Base-by-base conservation (phyloP, 352 stramenopile species). In the Phytophthora palmivora region DNA sequence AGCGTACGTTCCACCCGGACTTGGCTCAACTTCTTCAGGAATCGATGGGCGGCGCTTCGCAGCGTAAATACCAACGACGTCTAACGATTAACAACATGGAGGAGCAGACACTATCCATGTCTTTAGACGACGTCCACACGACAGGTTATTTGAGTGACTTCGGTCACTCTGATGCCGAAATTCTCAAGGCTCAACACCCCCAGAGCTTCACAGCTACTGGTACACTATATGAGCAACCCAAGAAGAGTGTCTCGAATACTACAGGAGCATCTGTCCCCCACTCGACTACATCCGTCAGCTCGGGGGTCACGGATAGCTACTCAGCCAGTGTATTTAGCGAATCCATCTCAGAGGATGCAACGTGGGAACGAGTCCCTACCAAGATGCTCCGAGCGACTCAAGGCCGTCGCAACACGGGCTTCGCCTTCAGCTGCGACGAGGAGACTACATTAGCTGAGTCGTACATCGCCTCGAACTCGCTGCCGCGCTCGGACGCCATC, bases 351-450 rank as follows among this genome's bases (percentile, higher is more conserved):
- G 73, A 77, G 47, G 75, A 89, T 15, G 57, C 52, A 6, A 58
- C 58, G 16, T 87, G 74, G 74, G 72, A 88, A 22, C 67, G 67
- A n/a, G 63, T 72, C 4, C 65, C 76, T 10, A 44, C 54, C 26
- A 79, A 72, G 41, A 70, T 76, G 57, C 72, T 78, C 55, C 69
- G 72, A 22, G 24, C 62, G 16, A 82, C 60, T 2, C 61, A 64
- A 14, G 60, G 65, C n/a, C 67, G 77, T 8, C 73, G 79, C 24
- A 89, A 87, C 62, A 92, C 84, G 8, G 86, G 86, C 39, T 94
- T 76, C 48, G 86, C 86, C 24, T 94, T 94, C 64, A 93, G 84
- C 57, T 93, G 82, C 62, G 86, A 94, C 58, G 84, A 94, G 46
- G 82, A 91, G 57, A 94, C 86, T 41, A 92, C 86, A 38, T 51